phyloP scores from a whole-genome alignment of 2,329 filamentous ascomycete genomes.

The Meredithiella fracta region DNA sequence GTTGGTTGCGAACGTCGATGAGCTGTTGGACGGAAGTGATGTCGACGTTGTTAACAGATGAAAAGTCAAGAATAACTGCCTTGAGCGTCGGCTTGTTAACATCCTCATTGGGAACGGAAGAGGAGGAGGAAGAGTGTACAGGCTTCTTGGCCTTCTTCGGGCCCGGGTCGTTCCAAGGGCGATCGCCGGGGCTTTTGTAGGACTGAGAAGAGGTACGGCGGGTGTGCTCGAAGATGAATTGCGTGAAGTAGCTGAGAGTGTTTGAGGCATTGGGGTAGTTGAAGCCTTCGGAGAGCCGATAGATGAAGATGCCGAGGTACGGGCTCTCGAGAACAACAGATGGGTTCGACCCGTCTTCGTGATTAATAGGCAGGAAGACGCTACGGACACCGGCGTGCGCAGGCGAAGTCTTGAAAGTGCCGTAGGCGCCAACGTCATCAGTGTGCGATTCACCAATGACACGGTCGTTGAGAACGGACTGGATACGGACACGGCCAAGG shows the following conservation, averaged over 20 bases:
- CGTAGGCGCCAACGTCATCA: conserved; percentile 35
- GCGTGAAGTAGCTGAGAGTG: conserved; percentile 63
- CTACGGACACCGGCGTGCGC: conserved; percentile 38
- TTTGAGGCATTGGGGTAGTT: conserved; percentile 90
- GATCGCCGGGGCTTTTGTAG: conserved; percentile 53
- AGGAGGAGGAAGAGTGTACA: conserved; percentile 19
- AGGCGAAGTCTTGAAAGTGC: conserved; percentile 31
- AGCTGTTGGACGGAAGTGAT: conserved; percentile 82
- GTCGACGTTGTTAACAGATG: conserved; percentile 84
- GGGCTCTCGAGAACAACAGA: conserved; percentile 62
- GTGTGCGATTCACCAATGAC: conserved; percentile 44
- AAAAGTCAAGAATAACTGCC: conserved; percentile 88
- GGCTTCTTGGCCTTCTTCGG: conserved; percentile 36
- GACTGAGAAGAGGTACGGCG: conserved; percentile 56
- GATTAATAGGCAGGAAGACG: conserved; percentile 73
- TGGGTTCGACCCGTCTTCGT: conserved; percentile 83
- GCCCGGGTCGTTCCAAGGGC: conserved; percentile 90
- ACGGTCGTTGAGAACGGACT: conserved; percentile 67
- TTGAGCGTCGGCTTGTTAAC: conserved; percentile 52
- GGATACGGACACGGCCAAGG: conserved; percentile 63
- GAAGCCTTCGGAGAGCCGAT: conserved; percentile 85
- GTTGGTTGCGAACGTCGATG: conserved; percentile 86
- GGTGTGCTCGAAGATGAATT: conserved; percentile 52
- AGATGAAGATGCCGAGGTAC: conserved; percentile 88
- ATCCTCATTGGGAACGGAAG: conserved; percentile 17